Percentiles rank a stretch among this genome's conserved stretches.
phyloP scores from a whole-genome alignment of 768 basidiomycete species.

The Phlegmacium glaucopus region DNA sequence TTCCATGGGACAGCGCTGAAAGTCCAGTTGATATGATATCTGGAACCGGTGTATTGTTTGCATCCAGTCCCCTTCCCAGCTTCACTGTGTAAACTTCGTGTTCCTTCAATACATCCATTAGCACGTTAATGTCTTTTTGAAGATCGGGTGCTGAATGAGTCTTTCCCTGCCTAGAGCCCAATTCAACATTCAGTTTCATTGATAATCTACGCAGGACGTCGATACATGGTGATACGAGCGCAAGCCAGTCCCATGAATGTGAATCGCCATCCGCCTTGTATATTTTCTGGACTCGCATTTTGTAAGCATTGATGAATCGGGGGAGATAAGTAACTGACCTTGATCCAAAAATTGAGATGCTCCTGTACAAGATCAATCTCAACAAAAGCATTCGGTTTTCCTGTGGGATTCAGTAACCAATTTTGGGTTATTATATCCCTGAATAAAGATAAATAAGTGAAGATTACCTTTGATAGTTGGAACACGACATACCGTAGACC shows the following conservation, averaged over 20 bases:
- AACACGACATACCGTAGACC: slow-evolving; percentile 17
- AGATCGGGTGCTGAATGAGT: not conserved
- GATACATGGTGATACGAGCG: slow-evolving; percentile 1
- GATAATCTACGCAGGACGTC: slow-evolving; percentile 1
- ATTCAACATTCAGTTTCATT: not conserved
- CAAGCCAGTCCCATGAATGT: slow-evolving; percentile 4
- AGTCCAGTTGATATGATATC: too few relatives aligned
- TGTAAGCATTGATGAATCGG: not conserved
- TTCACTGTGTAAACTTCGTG: too few relatives aligned
- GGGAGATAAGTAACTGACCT: slow-evolving; percentile 16
- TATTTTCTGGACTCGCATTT: not conserved
- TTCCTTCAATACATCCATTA: too few relatives aligned
- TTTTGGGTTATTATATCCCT: slow-evolving; percentile 25
- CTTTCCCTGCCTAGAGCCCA: not conserved
- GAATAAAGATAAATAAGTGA: slow-evolving; percentile 10
- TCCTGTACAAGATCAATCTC: slow-evolving; percentile 31
- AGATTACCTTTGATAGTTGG: too few relatives aligned
- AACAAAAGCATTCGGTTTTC: slow-evolving; percentile 20
- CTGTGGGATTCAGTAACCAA: slow-evolving; percentile 31
- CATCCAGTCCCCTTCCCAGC: too few relatives aligned
- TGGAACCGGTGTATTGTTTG: too few relatives aligned
- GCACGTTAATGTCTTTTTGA: not conserved
- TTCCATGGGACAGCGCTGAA: too few relatives aligned
- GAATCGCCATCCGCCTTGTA: slow-evolving; percentile 2
- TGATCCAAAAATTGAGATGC: slow-evolving; percentile 31